phyloP scores from a whole-genome alignment of 176 grass and related monocot species.

The Ensete glaucum region DNA sequence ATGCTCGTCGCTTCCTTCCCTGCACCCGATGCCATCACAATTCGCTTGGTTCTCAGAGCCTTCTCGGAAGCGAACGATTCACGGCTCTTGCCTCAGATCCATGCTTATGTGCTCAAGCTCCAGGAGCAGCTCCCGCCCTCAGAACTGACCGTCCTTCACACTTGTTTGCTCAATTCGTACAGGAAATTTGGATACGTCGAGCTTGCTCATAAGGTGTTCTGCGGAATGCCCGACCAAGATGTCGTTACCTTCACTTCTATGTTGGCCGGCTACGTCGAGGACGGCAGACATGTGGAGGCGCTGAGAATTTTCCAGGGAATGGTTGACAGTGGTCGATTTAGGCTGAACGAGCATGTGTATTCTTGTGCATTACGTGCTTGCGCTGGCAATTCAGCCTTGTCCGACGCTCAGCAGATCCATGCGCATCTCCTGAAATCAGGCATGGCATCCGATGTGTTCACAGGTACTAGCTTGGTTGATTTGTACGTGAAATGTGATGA shows the following conservation, averaged over 20 bases:
- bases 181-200: conserved; percentile 9
- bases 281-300: conserved; percentile 9
- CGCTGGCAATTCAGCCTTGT: conserved; percentile 6
- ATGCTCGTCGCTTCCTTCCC: conserved; percentile 18
- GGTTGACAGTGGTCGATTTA: conserved; percentile 3
- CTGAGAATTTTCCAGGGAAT: conserved; percentile 27
- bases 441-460: conserved; percentile 15
- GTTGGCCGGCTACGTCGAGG: conserved; percentile 20
- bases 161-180: conserved; percentile 15
- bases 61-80: background rate
- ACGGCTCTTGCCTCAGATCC: conserved; percentile 28
- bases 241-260: conserved; percentile 21
- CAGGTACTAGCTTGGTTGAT: conserved; percentile 28
- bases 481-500: conserved; percentile 26
- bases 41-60: conserved; percentile 29
- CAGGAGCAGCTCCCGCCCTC: background rate
- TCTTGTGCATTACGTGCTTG: conserved; percentile 29
- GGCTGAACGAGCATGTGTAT: conserved; percentile 23
- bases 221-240: conserved; percentile 31
- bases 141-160: conserved; percentile 16
- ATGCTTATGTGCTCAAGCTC: conserved; percentile 23
- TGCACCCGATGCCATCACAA: conserved; percentile 21
- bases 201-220: conserved; percentile 26
- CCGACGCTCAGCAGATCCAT: conserved; percentile 29
- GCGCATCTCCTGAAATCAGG: conserved; percentile 17